These are phyloP conservation scores for Candida neerlandica DNA, from an alignment of 1,139 yeast species.

Conservation along the genomic window DNA sequence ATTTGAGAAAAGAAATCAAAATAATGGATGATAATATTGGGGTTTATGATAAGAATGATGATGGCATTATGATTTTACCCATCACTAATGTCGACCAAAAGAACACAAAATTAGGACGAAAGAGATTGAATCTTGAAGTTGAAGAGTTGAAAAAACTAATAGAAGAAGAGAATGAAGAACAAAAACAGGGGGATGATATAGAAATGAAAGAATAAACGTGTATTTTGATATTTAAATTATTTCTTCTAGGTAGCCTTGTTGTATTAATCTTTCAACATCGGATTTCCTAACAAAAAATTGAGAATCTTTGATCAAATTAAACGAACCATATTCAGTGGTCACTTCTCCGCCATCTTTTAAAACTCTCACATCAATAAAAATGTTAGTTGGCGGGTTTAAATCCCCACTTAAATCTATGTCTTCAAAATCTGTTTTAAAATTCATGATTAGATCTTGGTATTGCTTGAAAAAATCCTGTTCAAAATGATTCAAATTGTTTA, in stretches of 20 bases:
- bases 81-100: conserved; percentile 61
- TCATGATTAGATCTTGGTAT: conserved; percentile 71
- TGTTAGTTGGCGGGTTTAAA: conserved; percentile 85
- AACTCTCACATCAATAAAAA: conserved; percentile 91
- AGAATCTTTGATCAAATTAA: conserved; percentile 90
- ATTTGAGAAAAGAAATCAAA: conserved; percentile 58
- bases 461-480: conserved; percentile 79
- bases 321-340: conserved; percentile 96
- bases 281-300: conserved; percentile 93
- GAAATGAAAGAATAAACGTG: conserved; percentile 14
- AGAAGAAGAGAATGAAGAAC: conserved; percentile 16
- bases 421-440: conserved; percentile 75
- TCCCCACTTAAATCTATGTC: conserved; percentile 91
- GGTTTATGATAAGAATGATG: conserved; percentile 44
- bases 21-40: conserved; percentile 61
- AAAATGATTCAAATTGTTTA: conserved; percentile 66
- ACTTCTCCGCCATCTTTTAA: conserved; percentile 95
- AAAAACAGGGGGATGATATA: conserved; percentile 8
- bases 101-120: conserved; percentile 57
- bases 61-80: conserved; percentile 58
- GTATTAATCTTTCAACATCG: conserved; percentile 90
- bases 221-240: conserved; percentile 47
- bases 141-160: conserved; percentile 28
- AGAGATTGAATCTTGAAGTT: conserved; percentile 45
- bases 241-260: conserved; percentile 89